Conservation (phyloP, 164 flowering plant species). For the Taxillus chinensis region DNA sequence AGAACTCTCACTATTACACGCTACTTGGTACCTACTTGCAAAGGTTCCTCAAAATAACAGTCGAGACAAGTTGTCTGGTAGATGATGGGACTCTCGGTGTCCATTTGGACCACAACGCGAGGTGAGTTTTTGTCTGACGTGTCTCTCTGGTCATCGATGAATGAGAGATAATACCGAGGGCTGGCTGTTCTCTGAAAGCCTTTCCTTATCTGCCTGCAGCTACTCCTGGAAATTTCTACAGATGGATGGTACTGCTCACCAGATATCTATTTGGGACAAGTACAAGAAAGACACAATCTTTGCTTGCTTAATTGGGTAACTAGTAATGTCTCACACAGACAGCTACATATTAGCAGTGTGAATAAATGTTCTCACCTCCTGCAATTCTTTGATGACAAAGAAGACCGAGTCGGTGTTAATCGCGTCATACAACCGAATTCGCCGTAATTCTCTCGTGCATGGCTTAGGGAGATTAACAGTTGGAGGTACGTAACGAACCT, state of each 20-base stretch:
- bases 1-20: not conserved
- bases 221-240: constrained; percentile 38
- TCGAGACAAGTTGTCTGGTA: constrained; percentile 65
- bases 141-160: constrained; percentile 24
- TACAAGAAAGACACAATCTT: not conserved
- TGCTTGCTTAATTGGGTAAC: not conserved
- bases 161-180: constrained; percentile 46
- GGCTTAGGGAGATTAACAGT: constrained; percentile 40
- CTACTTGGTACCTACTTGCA: constrained; percentile 28
- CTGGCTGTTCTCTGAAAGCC: constrained; percentile 35
- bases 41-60: constrained; percentile 45
- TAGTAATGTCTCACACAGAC: not conserved
- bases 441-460: constrained; percentile 44
- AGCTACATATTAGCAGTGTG: too few species aligned
- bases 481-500: constrained; percentile 26
- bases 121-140: constrained; percentile 13
- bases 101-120: constrained; percentile 63
- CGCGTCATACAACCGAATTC: constrained; percentile 62
- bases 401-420: constrained; percentile 37
- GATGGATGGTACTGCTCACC: constrained; percentile 44
- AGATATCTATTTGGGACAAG: constrained; percentile 27
- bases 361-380: constrained; percentile 24
- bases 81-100: constrained; percentile 51
- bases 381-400: constrained; percentile 51
- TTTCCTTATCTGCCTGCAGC: constrained; percentile 45